phyloP scores from a whole-genome alignment of 176 grass and related monocot genomes.

The Thalia dealbata region DNA sequence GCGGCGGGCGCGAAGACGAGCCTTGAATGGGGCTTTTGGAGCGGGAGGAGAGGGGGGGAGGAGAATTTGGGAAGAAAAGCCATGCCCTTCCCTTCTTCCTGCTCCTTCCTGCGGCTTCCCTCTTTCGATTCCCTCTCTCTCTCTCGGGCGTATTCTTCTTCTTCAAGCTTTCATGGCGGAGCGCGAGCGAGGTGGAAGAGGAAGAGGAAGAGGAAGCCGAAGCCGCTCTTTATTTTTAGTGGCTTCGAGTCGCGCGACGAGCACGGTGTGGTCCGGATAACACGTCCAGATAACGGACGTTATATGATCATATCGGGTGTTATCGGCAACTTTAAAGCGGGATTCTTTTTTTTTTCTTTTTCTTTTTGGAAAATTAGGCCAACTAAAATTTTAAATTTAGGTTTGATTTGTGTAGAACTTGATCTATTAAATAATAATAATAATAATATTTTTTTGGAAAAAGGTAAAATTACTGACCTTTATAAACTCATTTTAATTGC shows the following conservation, averaged over 20 bases:
- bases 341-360: too few species aligned
- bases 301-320: too few species aligned
- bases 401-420: too few species aligned
- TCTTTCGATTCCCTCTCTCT: slow-evolving; percentile 13
- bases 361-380: too few species aligned
- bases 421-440: too few species aligned
- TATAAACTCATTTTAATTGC: too few species aligned
- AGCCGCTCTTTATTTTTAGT: slow-evolving; percentile 50
- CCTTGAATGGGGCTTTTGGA: slow-evolving; percentile 36
- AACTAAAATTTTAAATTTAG: too few species aligned
- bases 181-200: slow-evolving; percentile 8
- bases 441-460: too few species aligned
- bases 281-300: too few species aligned
- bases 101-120: slow-evolving; percentile 5
- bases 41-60: slow-evolving; percentile 36
- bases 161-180: slow-evolving; percentile 6
- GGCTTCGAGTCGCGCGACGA: slow-evolving; percentile 35
- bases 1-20: slow-evolving; percentile 14
- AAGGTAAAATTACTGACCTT: too few species aligned
- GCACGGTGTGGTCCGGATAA: neutral
- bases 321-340: too few species aligned
- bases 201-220: too few species aligned
- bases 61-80: slow-evolving; percentile 84
- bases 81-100: slow-evolving; percentile 48
- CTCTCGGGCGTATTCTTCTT: slow-evolving; percentile 12